phyloP scores from a whole-genome alignment of 2,329 filamentous ascomycete genomes.

The Xylariaceae sp. region DNA sequence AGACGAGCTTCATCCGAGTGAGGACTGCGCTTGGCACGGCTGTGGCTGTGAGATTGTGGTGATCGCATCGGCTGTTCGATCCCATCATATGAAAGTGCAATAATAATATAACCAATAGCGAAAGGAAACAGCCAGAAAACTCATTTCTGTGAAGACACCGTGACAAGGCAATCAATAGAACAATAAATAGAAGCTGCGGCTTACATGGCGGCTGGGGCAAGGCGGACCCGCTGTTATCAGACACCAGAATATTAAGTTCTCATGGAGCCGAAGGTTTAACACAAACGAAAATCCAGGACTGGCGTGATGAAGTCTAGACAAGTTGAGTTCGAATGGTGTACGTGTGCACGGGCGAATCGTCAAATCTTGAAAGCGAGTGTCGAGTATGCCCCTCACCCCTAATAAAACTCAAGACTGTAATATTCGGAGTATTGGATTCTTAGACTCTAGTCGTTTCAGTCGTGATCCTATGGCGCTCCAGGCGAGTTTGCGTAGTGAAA shows the following conservation, averaged over 20 bases:
- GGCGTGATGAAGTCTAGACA: neutral
- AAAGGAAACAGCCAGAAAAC: neutral
- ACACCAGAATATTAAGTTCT: conserved; percentile 14
- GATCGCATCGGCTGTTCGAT: neutral
- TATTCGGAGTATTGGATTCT: neutral
- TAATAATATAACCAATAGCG: neutral
- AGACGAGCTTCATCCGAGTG: too few species aligned
- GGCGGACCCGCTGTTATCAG: conserved; percentile 14
- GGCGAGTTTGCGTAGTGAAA: conserved; percentile 4
- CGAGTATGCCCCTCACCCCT: neutral
- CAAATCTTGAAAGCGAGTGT: neutral
- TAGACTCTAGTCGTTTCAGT: neutral
- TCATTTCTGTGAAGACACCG: too few species aligned
- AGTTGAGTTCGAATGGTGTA: neutral
- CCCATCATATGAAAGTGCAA: neutral
- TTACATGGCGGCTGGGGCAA: conserved; percentile 27
- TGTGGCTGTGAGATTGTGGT: too few species aligned
- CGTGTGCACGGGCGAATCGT: neutral
- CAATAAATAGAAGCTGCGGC: conserved; percentile 7
- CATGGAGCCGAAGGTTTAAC: conserved; percentile 11
- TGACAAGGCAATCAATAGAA: too few species aligned
- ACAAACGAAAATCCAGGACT: neutral
- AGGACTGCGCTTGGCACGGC: too few species aligned
- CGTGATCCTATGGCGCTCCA: neutral
- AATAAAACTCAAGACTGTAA: neutral